phyloP scores from a whole-genome alignment of 2,329 filamentous ascomycete genomes.

The Leptodontidium sp. region DNA sequence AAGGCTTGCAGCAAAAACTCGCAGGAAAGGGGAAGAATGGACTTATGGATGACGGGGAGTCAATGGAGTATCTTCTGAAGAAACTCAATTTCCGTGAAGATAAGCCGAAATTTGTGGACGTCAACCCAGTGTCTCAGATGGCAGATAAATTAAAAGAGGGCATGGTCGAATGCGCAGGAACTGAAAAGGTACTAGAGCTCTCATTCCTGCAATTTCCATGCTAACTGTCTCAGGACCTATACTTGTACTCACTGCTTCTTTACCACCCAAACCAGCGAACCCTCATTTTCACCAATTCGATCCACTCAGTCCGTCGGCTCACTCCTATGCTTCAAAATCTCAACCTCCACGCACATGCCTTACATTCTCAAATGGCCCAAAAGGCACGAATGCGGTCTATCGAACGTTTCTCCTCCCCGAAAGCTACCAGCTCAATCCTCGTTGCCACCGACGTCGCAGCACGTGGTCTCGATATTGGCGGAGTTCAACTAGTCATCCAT shows the following conservation, averaged over 20 bases:
- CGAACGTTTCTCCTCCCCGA: conserved; percentile 80
- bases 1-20: conserved; percentile 88
- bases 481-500: conserved; percentile 89
- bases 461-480: conserved; percentile 90
- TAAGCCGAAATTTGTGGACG: conserved; percentile 89
- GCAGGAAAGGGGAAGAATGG: conserved; percentile 72
- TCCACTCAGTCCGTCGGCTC: conserved; percentile 87
- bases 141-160: conserved; percentile 86
- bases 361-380: conserved; percentile 96
- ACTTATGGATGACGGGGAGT: conserved; percentile 76
- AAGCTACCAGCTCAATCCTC: conserved; percentile 69
- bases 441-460: conserved; percentile 95
- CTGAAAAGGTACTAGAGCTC: conserved; percentile 76
- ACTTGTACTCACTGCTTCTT: conserved; percentile 86
- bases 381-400: conserved; percentile 94
- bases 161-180: conserved; percentile 88
- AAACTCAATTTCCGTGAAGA: conserved; percentile 88
- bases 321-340: conserved; percentile 86
- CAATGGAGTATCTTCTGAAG: conserved; percentile 91
- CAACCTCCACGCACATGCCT: conserved; percentile 74
- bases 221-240: conserved; percentile 72
- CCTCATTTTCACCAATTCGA: conserved; percentile 95
- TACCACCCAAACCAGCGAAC: conserved; percentile 83
- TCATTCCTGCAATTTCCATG: conserved; percentile 18
- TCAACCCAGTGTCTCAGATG: conserved; percentile 90